Evolutionary conservation across 306 rosid genomes (phyloP).

Genomic region (Ormosia semicastrata): DNA sequence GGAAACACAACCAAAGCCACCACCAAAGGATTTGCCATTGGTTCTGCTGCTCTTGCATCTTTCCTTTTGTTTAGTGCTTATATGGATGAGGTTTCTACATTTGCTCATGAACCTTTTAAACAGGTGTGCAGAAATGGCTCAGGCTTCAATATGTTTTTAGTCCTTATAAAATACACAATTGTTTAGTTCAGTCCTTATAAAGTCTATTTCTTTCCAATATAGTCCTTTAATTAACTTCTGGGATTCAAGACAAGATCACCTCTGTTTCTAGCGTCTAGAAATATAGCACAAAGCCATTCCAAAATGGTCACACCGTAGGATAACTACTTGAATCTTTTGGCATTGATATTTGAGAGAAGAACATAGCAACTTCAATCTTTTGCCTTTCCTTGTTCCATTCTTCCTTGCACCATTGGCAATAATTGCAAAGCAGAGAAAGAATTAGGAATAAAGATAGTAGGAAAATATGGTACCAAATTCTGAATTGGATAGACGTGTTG

Average conservation of each 20-base stretch:
- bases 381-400: not conserved
- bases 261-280: not conserved
- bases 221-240: not conserved
- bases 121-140: constrained; percentile 54
- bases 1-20: constrained; percentile 99
- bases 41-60: constrained; percentile 98
- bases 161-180: not conserved
- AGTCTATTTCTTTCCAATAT: not conserved
- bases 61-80: constrained; percentile 98
- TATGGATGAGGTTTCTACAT: constrained; percentile 92
- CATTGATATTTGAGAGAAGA: not conserved
- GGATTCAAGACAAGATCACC: not conserved
- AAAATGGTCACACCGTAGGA: not conserved
- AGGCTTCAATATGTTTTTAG: not conserved
- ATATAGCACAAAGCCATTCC: not conserved
- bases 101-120: constrained; percentile 77
- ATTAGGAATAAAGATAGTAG: not conserved
- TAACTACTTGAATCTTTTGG: not conserved
- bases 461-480: not conserved
- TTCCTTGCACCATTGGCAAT: not conserved
- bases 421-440: not conserved
- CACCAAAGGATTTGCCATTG: constrained; percentile 98
- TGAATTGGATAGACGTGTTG: not conserved
- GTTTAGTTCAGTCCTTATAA: not conserved
- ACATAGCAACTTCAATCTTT: not conserved